These are phyloP conservation scores for Chaetomium sp. DNA, from an alignment of 2,329 filamentous ascomycete species.

Conservation along the genomic window DNA sequence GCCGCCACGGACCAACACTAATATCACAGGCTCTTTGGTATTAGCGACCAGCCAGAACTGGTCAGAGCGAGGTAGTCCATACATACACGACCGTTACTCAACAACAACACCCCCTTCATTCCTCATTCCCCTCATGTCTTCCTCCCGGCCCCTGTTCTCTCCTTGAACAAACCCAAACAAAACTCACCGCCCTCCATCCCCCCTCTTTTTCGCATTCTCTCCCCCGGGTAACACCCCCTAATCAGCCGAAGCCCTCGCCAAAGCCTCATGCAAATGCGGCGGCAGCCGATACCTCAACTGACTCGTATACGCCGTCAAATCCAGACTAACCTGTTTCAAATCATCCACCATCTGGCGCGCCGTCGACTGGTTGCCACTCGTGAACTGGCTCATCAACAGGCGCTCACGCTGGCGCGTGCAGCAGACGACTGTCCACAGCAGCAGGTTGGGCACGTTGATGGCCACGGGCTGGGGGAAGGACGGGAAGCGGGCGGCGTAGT, in stretches of 20 bases:
- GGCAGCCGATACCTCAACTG: conserved; percentile 88
- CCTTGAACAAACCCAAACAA: no score
- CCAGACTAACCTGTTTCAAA: conserved; percentile 73
- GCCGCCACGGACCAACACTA: no score
- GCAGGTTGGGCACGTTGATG: conserved; percentile 80
- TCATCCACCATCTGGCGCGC: conserved; percentile 59
- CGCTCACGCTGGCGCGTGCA: conserved; percentile 72
- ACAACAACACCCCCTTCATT: no score
- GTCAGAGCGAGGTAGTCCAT: no score
- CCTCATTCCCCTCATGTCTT: no score
- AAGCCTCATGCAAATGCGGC: conserved; percentile 76
- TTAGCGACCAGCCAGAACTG: no score
- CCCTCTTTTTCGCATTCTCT: no score
- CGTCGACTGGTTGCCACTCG: conserved; percentile 58
- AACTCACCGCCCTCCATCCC: no score
- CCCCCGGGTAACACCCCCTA: no score
- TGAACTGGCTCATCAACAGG: conserved; percentile 65
- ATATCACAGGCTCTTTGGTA: no score
- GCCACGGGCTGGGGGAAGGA: conserved; percentile 73
- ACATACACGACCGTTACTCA: no score
- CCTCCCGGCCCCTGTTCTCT: no score
- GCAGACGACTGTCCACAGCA: conserved; percentile 89
- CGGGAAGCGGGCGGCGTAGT: conserved; percentile 73
- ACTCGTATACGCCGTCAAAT: conserved; percentile 89
- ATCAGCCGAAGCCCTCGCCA: conserved; percentile 75